Evolutionary conservation across 192 early-diverging fungal genomes (phyloP).

Genomic region (Coemansia sp.): DNA sequence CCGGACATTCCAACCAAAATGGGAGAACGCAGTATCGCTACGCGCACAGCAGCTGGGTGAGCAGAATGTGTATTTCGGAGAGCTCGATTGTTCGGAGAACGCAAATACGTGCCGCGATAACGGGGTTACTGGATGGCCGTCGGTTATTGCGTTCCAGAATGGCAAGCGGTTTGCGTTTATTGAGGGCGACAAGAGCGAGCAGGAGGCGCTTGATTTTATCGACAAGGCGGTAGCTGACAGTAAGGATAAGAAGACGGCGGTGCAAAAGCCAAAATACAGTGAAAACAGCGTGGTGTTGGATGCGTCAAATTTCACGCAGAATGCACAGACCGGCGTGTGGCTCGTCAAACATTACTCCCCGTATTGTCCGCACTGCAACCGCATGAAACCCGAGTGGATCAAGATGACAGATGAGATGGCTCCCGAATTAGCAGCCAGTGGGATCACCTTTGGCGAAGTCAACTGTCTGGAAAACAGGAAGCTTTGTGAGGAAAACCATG

Average conservation of each 20-base stretch:
- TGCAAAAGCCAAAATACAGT: constrained; percentile 7
- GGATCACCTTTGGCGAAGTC: constrained; percentile 68
- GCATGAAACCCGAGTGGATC: constrained; percentile 76
- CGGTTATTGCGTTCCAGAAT: constrained; percentile 55
- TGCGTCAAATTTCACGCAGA: constrained; percentile 50
- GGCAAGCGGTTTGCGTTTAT: constrained; percentile 18
- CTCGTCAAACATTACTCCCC: constrained; percentile 89
- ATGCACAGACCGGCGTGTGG: constrained; percentile 67
- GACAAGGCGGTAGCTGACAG: constrained; percentile 8
- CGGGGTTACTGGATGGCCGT: constrained; percentile 58
- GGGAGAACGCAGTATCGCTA: constrained; percentile 63
- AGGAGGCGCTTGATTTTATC: constrained; percentile 23
- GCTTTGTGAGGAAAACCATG: constrained; percentile 62
- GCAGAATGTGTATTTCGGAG: constrained; percentile 64
- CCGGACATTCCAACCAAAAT: constrained; percentile 74
- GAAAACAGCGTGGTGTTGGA: constrained; percentile 57
- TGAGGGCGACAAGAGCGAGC: constrained; percentile 33
- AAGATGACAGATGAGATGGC: constrained; percentile 62
- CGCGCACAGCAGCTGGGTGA: constrained; percentile 20
- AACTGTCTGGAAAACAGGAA: constrained; percentile 67
- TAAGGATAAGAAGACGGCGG: neutral
- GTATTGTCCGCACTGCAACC: constrained; percentile 81
- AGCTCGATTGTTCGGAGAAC: constrained; percentile 67
- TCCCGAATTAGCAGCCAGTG: constrained; percentile 24
- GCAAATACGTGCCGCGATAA: constrained; percentile 63